Evolutionary conservation across 805 yeast species (phyloP).

Genomic region (Candida silvicultrix): DNA sequence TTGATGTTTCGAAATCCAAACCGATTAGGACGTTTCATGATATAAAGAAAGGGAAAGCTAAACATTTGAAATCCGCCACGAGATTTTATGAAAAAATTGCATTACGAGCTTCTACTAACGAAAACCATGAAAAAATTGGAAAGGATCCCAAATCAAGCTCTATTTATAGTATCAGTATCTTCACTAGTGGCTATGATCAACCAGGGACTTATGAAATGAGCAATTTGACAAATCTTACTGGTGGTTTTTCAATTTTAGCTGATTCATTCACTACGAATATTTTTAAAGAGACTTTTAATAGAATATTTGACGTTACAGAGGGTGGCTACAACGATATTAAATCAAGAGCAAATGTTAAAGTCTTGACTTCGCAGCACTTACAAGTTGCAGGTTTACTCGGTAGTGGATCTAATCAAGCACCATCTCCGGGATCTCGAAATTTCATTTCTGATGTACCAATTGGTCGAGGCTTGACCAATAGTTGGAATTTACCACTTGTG

Average conservation of each 20-base stretch:
- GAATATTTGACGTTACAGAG: constrained; percentile 75
- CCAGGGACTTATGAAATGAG: constrained; percentile 92
- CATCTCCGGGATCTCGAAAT: constrained; percentile 50
- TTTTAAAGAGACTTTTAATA: constrained; percentile 80
- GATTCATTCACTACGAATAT: constrained; percentile 93
- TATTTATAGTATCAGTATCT: constrained; percentile 67
- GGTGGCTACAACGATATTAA: constrained; percentile 79
- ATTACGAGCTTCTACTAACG: constrained; percentile 32
- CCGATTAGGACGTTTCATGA: constrained; percentile 95
- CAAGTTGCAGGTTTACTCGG: constrained; percentile 89
- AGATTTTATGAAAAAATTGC: constrained; percentile 70
- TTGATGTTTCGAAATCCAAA: constrained; percentile 79
- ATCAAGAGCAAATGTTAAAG: constrained; percentile 77
- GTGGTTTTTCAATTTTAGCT: constrained; percentile 77
- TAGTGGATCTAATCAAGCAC: constrained; percentile 30
- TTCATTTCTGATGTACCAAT: constrained; percentile 88
- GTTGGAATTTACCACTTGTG: constrained; percentile 72
- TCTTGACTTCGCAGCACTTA: constrained; percentile 73
- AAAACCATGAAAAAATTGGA: not conserved
- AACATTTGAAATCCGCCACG: constrained; percentile 71
- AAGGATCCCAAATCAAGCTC: not conserved
- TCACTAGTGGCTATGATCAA: constrained; percentile 92
- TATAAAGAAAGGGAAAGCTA: constrained; percentile 77
- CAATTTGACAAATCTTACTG: constrained; percentile 70
- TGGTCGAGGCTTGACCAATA: constrained; percentile 69